A percentile compares a stretch with the other conserved stretches of the same genome.
Conservation (phyloP, 768 basidiomycete genomes). For the Boletales sp. region DNA sequence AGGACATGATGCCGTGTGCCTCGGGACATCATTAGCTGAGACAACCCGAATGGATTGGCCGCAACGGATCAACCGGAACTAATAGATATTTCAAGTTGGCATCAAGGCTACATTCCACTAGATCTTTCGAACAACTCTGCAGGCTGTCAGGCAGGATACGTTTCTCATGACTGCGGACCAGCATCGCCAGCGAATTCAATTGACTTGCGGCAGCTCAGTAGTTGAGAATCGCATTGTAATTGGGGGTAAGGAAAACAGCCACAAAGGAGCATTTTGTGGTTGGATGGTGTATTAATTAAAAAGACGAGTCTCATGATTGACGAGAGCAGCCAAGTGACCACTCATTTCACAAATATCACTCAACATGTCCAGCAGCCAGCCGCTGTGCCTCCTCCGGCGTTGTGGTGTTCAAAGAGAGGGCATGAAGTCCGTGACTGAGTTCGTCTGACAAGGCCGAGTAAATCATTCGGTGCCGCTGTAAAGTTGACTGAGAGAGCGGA, state of each 20-base stretch:
- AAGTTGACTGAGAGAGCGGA: conserved; percentile 47
- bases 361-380: conserved; percentile 15
- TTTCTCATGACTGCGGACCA: conserved; percentile 15
- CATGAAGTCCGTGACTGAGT: conserved; percentile 67
- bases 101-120: conserved; percentile 5
- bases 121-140: conserved; percentile 1
- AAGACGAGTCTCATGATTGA: conserved; percentile 28
- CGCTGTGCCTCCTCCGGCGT: conserved; percentile 51
- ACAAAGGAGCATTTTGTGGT: conserved; percentile 18
- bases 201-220: conserved; percentile 3
- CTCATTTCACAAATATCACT: conserved; percentile 24
- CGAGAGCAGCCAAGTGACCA: conserved; percentile 10
- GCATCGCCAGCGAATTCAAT: conserved; percentile 13
- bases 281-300: conserved; percentile 28
- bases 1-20: background rate
- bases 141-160: conserved; percentile 5
- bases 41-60: conserved; percentile 16
- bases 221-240: conserved; percentile 19
- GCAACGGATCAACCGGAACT: conserved; percentile 28
- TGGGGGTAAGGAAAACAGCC: conserved; percentile 13
- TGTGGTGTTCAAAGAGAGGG: conserved; percentile 71
- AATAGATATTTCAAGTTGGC: conserved; percentile 1
- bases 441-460: conserved; percentile 71
- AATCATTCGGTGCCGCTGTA: conserved; percentile 81
- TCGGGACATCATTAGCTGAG: conserved; percentile 7